phyloP scores from a whole-genome alignment of 2,329 filamentous ascomycete species.

The Ceratocystis colombiana region DNA sequence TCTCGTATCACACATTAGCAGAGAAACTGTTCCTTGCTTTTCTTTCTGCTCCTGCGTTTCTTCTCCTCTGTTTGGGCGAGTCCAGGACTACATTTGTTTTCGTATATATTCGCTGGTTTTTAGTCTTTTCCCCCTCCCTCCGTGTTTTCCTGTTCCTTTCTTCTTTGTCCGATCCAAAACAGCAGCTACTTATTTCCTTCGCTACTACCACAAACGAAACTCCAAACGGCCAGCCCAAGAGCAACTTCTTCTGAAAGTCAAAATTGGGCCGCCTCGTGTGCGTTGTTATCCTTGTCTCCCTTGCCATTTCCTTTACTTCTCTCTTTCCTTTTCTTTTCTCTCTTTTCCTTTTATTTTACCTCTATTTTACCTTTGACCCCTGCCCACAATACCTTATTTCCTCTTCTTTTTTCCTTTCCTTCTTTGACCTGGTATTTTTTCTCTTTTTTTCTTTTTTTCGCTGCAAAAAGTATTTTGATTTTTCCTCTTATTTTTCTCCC shows the following conservation, averaged over 20 bases:
- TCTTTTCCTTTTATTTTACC: constrained; percentile 12
- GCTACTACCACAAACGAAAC: constrained; percentile 11
- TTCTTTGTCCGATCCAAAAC: background rate
- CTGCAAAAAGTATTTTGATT: background rate
- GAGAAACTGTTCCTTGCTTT: background rate
- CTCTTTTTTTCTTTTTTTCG: background rate
- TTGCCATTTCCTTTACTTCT: background rate
- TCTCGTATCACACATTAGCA: constrained; percentile 12
- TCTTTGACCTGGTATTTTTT: background rate
- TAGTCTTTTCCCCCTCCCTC: background rate
- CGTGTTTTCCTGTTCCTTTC: background rate
- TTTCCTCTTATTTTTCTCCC: constrained; percentile 4
- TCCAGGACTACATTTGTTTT: background rate
- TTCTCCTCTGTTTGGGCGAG: background rate
- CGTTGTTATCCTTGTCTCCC: background rate
- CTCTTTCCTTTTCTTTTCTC: background rate
- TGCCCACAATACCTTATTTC: background rate
- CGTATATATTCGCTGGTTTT: background rate
- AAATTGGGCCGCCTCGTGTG: background rate
- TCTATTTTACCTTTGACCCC: background rate
- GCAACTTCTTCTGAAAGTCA: background rate
- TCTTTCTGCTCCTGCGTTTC: background rate
- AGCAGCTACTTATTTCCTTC: constrained; percentile 6
- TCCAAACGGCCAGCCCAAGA: background rate
- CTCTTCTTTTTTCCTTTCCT: background rate